phyloP scores from a whole-genome alignment of 495 filamentous ascomycete species.

The Neurospora sp. region DNA sequence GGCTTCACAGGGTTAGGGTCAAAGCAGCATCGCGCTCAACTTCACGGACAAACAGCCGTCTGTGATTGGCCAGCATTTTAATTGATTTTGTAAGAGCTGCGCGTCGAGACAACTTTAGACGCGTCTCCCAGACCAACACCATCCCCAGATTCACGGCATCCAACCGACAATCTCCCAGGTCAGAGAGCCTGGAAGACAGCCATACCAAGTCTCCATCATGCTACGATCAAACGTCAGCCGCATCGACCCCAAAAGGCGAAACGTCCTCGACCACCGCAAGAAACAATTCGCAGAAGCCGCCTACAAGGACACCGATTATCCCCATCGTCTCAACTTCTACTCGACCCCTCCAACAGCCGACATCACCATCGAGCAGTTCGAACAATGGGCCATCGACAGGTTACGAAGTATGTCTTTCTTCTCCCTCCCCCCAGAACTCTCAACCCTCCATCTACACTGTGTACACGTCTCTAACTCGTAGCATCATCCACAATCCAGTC shows the following conservation, averaged over 20 bases:
- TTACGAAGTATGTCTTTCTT: conserved; percentile 45
- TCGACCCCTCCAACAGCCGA: conserved; percentile 78
- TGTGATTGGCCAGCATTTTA: neutral
- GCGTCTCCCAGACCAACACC: neutral
- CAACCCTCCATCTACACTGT: no score
- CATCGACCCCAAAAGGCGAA: conserved; percentile 73
- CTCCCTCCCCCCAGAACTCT: no score
- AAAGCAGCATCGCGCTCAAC: neutral
- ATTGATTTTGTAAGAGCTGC: neutral
- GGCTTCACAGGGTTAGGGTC: neutral
- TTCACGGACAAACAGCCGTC: neutral
- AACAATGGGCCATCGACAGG: conserved; percentile 98
- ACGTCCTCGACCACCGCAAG: conserved; percentile 65
- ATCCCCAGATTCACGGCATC: neutral
- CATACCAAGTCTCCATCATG: conserved; percentile 40
- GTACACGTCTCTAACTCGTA: no score
- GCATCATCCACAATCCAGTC: no score
- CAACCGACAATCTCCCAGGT: neutral
- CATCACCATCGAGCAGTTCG: conserved; percentile 94
- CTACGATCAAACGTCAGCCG: conserved; percentile 60
- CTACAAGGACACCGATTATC: conserved; percentile 67
- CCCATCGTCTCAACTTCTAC: conserved; percentile 88
- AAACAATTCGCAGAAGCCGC: conserved; percentile 68
- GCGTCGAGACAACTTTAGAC: neutral
- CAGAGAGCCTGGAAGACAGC: neutral